Conservation (phyloP, 2,329 filamentous ascomycete genomes). For the Aspergillus sclerotialis region DNA sequence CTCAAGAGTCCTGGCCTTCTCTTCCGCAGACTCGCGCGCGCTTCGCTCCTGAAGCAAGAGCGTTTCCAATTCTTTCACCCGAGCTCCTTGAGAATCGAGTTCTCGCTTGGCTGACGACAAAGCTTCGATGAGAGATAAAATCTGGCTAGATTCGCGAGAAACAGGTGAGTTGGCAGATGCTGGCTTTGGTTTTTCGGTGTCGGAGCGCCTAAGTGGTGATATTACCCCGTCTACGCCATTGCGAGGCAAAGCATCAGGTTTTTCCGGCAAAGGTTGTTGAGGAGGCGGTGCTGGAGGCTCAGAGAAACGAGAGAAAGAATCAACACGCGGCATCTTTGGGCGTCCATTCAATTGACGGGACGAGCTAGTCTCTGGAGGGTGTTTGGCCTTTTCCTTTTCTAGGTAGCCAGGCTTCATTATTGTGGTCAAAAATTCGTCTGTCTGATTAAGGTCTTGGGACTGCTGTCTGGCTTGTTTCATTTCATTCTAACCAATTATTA, state of each 20-base stretch:
- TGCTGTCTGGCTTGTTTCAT: constrained; percentile 86
- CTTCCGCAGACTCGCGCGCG: constrained; percentile 78
- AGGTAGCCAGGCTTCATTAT: constrained; percentile 66
- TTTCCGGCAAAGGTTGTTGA: constrained; percentile 87
- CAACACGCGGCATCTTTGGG: constrained; percentile 51
- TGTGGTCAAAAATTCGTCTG: constrained; percentile 71
- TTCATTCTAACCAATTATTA: constrained; percentile 59
- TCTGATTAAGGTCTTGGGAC: constrained; percentile 74
- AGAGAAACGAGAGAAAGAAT: constrained; percentile 77
- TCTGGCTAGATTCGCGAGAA: constrained; percentile 60
- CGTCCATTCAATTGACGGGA: constrained; percentile 40
- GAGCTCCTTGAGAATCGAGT: constrained; percentile 71
- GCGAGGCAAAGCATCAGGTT: constrained; percentile 61
- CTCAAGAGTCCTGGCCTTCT: constrained; percentile 65
- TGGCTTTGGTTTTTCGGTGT: constrained; percentile 67
- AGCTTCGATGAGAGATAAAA: constrained; percentile 76
- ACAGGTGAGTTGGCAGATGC: constrained; percentile 36
- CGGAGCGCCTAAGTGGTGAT: constrained; percentile 61
- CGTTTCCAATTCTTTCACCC: constrained; percentile 74
- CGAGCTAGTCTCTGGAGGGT: constrained; percentile 37
- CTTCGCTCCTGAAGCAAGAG: constrained; percentile 71
- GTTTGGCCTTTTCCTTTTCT: constrained; percentile 44
- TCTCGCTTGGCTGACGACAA: constrained; percentile 78
- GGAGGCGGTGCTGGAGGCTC: constrained; percentile 90
- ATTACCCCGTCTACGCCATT: constrained; percentile 38